Evolutionary conservation across 805 yeast genomes (phyloP), one percentile per base, ranked within the genome.

Genomic region (Clavispora vitiphila): DNA sequence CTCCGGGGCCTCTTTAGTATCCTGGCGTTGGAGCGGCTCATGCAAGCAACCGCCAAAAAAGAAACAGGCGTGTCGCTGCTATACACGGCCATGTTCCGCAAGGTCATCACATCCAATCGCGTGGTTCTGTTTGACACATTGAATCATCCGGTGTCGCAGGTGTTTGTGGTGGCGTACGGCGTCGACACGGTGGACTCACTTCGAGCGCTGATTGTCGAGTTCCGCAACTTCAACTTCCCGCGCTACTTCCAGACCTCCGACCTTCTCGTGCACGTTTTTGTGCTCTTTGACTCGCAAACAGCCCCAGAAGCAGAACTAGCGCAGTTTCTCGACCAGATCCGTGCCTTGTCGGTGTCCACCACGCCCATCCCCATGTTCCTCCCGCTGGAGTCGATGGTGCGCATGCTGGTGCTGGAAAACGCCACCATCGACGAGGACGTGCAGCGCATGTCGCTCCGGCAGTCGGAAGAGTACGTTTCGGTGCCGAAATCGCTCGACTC

Each of bases 91-190:
- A 71, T 80, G 48, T 71, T 84, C 49, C 71, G 80, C 23, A 74
- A 78, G 48, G 55, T 84, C 32, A 65, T 84, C 7, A 72, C 87
- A 3, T 71, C 83, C 10, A 72, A 77, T 11, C 72, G 73, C 7
- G 62, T 86, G 8, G 78, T 86, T 2, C 81, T 91, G 2, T 87
- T 86, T 57, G 97, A 91, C 60, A 81, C 88, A 5, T 81, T 89
- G 59, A 81, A 85, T 50, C 96, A 90, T 57, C 97, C 97, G 0
- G 76, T 88, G 2, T 74, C 86, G 2, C 84, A 89, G 32, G 57
- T 91, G 11, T 71, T 88, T 38, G 81, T 82, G 1, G 68, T 88
- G 3, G 77, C 86, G 18, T 70, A 45, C 39, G 57, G 78, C 18
- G 49, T 62, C 11, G 86, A 81, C 42, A 45, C 74, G 0, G 59